Evolutionary conservation across 139 green algal genomes (phyloP), one percentile per base, ranked within the genome.

Genomic region (Coelastrella sp.): DNA sequence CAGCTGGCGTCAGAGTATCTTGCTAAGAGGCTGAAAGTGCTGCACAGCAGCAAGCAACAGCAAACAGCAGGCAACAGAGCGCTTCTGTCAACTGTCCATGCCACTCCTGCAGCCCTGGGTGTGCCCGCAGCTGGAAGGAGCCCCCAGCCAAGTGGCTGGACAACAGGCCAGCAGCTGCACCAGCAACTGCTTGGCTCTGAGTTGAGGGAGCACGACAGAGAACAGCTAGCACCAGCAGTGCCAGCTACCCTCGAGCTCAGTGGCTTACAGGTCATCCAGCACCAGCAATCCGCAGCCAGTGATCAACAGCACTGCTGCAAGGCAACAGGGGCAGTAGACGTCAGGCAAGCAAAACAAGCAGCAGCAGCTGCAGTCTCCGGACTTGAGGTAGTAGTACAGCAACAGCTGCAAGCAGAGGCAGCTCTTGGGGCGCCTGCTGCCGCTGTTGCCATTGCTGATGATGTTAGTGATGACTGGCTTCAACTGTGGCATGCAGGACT

Each of bases 321-420:
- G 19, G 57, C 79, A 84, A 35, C 78, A 84, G 56, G 15, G 20
- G 20, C 19, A 25, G 79, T 6, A 20, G 56, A 68, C 12, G 68
- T 0, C 57, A 85, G 19, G 12, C 63, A 70, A 70, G 63, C 63
- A 12, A 70, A 20, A 15, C 63, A n/a, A 85, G 79, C 79, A 85
- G 59, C 79, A 85, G 58, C 79, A 85, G 79, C 80, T 74, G 80
- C 10, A 86, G 59, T 17, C 58, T 20, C 74, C 57, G 74, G 25
- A 8, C 24, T 24, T 78, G 70, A 24, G 9, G 8, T 24, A 81
- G n/a, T 59, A 10, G 9, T 57, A 81, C 74, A 81, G 25, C 74
- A 81, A 10, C 74, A 81, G 74, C 74, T 59, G 74, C 24, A 11
- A 60, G 79, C 10, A 24, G 56, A 49, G 22, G 79, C 56, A 49